These are phyloP conservation scores for Leccinum pellstonianum DNA, from an alignment of 768 basidiomycete genomes.

Conservation along the genomic window DNA sequence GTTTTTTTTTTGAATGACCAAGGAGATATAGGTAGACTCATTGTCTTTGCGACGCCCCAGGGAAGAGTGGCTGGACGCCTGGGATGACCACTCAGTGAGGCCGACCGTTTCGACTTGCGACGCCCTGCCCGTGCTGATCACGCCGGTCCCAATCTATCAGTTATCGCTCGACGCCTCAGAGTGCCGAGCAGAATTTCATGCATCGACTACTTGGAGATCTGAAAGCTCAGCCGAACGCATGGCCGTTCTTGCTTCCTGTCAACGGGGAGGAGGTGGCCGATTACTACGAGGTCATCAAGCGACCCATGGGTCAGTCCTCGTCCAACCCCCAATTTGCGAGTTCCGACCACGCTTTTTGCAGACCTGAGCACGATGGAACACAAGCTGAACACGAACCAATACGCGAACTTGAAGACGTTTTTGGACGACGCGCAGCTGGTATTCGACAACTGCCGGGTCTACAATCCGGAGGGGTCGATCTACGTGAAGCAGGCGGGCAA, in stretches of 20 bases:
- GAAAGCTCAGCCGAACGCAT: slow-evolving; percentile 72
- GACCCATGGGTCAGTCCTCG: slow-evolving; percentile 82
- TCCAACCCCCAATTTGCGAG: background rate
- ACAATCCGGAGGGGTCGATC: slow-evolving; percentile 78
- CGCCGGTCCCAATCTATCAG: slow-evolving; percentile 6
- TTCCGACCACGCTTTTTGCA: slow-evolving; percentile 29
- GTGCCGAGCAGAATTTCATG: slow-evolving; percentile 65
- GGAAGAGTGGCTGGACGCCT: slow-evolving; percentile 90
- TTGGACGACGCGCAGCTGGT: slow-evolving; percentile 78
- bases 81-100: slow-evolving; percentile 74
- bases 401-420: slow-evolving; percentile 71
- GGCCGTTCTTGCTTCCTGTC: slow-evolving; percentile 88
- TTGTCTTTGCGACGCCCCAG: slow-evolving; percentile 37
- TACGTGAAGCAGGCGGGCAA: slow-evolving; percentile 85
- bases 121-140: slow-evolving; percentile 4
- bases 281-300: slow-evolving; percentile 85
- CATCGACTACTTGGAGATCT: slow-evolving; percentile 77
- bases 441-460: slow-evolving; percentile 84
- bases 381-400: slow-evolving; percentile 88
- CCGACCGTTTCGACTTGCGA: background rate
- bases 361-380: slow-evolving; percentile 86
- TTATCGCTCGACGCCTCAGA: slow-evolving; percentile 45
- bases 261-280: slow-evolving; percentile 76
- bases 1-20: slow-evolving; percentile 4
- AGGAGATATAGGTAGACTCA: background rate